Conservation (phyloP, 345 rosid genomes). For the Moringa oleifera region DNA sequence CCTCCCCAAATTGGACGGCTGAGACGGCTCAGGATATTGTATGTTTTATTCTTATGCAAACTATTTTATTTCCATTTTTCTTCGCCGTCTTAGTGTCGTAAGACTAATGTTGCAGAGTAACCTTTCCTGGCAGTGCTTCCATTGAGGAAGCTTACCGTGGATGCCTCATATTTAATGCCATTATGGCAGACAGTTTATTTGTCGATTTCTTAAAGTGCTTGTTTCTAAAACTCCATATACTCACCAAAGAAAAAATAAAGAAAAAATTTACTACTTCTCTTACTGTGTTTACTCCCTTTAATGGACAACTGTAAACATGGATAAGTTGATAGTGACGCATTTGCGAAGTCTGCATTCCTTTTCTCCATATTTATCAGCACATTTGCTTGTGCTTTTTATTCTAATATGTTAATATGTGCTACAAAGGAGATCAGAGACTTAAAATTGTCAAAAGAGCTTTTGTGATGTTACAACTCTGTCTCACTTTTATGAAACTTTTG, state of each 20-base stretch:
- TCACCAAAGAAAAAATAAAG: too few relatives aligned
- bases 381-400: too few relatives aligned
- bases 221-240: neutral
- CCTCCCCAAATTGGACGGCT: slow-evolving; percentile 94
- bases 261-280: too few relatives aligned
- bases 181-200: neutral
- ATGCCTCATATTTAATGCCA: neutral
- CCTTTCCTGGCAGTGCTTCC: neutral
- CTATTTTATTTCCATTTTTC: neutral
- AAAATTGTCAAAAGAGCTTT: too few relatives aligned
- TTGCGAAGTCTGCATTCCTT: too few relatives aligned
- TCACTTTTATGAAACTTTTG: neutral
- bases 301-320: too few relatives aligned
- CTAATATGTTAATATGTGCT: neutral
- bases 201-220: neutral
- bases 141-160: neutral
- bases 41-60: slow-evolving; percentile 22
- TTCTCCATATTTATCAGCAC: too few relatives aligned
- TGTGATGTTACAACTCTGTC: too few relatives aligned
- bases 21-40: slow-evolving; percentile 79
- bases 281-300: neutral
- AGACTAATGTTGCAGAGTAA: neutral
- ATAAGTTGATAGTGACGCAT: too few relatives aligned
- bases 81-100: too few relatives aligned
- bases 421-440: neutral